A percentile compares a stretch with the other conserved stretches of the same genome.
These are phyloP conservation scores for Blepharisma stoltei DNA, from an alignment of 73 alveolate species.

Conservation along the genomic window DNA sequence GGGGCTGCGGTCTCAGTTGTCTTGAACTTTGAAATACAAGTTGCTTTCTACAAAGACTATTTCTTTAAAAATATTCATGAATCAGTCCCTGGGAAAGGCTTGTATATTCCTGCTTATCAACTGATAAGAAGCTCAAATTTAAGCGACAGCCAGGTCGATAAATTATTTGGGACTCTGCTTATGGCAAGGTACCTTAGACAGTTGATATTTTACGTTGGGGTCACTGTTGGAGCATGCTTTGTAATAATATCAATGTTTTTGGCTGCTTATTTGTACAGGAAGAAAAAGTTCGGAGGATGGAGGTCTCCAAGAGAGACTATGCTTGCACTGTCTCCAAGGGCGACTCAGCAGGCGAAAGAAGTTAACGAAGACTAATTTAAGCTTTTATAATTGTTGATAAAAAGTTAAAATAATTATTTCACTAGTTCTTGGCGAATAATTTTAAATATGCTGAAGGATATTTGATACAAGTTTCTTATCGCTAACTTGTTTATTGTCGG, in stretches of 20 bases:
- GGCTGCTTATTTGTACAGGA: neutral
- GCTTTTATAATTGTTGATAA: too few species aligned
- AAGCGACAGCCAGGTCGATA: neutral
- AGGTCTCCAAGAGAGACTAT: neutral
- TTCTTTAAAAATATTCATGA: neutral
- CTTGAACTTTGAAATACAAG: neutral
- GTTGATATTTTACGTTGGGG: neutral
- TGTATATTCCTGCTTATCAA: neutral
- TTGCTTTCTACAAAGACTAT: neutral
- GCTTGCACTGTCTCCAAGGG: too few species aligned
- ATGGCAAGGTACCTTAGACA: neutral
- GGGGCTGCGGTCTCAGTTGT: neutral
- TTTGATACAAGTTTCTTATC: too few species aligned
- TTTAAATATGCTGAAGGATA: too few species aligned
- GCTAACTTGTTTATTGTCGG: too few species aligned
- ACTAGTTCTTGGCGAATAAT: too few species aligned
- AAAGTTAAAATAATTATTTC: too few species aligned
- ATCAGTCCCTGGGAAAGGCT: neutral
- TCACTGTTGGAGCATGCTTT: neutral
- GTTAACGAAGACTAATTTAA: too few species aligned
- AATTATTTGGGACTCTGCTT: neutral
- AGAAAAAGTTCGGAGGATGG: slow-evolving; percentile 5
- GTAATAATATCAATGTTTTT: neutral
- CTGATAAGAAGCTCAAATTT: neutral
- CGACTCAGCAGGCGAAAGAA: too few species aligned